Conservation (phyloP, 23 red algal species). For the Agarophyton chilense region DNA sequence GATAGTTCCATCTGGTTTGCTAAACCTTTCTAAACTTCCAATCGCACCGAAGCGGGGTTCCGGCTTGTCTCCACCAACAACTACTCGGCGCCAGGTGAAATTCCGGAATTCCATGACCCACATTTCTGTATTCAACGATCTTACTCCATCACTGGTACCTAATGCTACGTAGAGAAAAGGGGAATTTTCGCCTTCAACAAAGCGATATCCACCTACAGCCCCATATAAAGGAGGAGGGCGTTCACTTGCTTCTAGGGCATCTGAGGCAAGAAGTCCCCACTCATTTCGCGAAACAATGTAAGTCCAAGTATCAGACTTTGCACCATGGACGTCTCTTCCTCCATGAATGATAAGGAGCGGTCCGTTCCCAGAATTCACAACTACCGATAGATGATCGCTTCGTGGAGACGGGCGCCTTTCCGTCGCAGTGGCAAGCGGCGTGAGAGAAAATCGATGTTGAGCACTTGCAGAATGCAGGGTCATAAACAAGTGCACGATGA, state of each 20-base stretch:
- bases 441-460: conserved; percentile 41
- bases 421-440: background rate
- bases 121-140: conserved; percentile 37
- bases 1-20: conserved; percentile 37
- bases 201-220: conserved; percentile 54
- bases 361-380: conserved; percentile 33
- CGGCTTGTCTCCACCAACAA: conserved; percentile 23
- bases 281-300: conserved; percentile 39
- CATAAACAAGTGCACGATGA: background rate
- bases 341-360: conserved; percentile 41
- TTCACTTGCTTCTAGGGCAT: background rate
- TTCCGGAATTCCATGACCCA: conserved; percentile 57
- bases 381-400: conserved; percentile 52
- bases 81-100: conserved; percentile 42
- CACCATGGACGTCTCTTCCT: conserved; percentile 16
- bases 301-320: conserved; percentile 62
- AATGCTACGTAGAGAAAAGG: conserved; percentile 50
- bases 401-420: conserved; percentile 25
- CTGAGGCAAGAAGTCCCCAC: conserved; percentile 27
- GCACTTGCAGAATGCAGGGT: background rate
- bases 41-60: conserved; percentile 29
- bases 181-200: conserved; percentile 19
- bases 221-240: conserved; percentile 47
- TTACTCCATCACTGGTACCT: conserved; percentile 14
- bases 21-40: conserved; percentile 43